Percentiles rank a stretch among this genome's conserved stretches.
phyloP scores from a whole-genome alignment of 2,329 filamentous ascomycete genomes.

The Botryotinia globosa region DNA sequence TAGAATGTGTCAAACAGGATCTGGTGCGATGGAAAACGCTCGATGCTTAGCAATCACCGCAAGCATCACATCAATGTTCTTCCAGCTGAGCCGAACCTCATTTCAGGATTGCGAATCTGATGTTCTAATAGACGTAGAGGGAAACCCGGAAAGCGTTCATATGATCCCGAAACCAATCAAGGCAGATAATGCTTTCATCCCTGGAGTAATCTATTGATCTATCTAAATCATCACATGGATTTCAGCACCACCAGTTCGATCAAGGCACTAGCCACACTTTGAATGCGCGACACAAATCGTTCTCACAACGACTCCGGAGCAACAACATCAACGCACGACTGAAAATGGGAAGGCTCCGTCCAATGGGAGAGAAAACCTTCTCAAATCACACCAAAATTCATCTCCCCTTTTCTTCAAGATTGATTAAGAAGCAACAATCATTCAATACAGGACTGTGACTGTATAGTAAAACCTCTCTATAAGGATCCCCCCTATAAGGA shows the following conservation, averaged over 20 bases:
- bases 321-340: neutral
- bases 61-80: neutral
- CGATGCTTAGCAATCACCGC: neutral
- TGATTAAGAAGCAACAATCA: neutral
- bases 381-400: neutral
- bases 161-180: neutral
- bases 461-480: no score
- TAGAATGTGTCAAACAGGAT: neutral
- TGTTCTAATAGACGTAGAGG: neutral
- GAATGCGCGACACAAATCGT: neutral
- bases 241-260: neutral
- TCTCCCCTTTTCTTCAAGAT: neutral
- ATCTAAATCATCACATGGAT: neutral
- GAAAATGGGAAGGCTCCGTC: neutral
- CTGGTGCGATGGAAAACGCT: neutral
- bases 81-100: neutral
- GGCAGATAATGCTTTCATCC: neutral
- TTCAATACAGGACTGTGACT: neutral
- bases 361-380: neutral
- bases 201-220: neutral
- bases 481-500: no score
- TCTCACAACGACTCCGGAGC: neutral
- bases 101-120: neutral
- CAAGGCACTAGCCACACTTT: neutral
- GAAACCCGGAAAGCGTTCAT: neutral